These are phyloP conservation scores for Curvularia eragrostidis DNA, from an alignment of 2,329 filamentous ascomycete species.

Conservation along the genomic window DNA sequence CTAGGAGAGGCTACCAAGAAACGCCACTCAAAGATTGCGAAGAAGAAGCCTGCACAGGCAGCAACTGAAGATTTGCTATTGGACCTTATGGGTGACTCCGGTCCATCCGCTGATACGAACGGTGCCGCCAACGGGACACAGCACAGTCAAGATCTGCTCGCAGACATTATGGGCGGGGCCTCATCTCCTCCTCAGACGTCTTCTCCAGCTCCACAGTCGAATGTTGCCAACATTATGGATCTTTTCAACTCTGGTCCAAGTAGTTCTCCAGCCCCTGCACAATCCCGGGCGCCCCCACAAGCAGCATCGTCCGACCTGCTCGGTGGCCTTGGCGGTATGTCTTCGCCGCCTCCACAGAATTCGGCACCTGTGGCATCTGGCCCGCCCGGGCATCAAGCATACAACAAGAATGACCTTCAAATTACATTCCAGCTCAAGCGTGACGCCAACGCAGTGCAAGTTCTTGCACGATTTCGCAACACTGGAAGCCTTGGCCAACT, in stretches of 20 bases:
- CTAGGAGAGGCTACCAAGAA: constrained; percentile 75
- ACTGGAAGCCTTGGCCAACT: constrained; percentile 69
- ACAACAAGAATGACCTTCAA: constrained; percentile 83
- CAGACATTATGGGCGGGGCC: constrained; percentile 80
- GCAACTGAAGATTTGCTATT: constrained; percentile 90
- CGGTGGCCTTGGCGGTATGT: constrained; percentile 53
- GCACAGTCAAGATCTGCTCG: constrained; percentile 80
- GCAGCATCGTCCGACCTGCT: constrained; percentile 52
- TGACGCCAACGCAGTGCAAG: constrained; percentile 79
- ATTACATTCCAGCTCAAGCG: constrained; percentile 85
- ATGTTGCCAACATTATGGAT: constrained; percentile 79
- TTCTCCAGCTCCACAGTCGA: constrained; percentile 47
- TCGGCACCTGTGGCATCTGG: constrained; percentile 49
- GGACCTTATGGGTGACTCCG: constrained; percentile 87
- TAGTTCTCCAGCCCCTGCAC: constrained; percentile 45
- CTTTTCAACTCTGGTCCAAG: constrained; percentile 69
- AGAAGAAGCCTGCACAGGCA: constrained; percentile 77
- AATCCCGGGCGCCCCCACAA: constrained; percentile 50
- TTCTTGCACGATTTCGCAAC: constrained; percentile 85
- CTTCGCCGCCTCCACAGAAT: constrained; percentile 58
- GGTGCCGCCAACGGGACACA: constrained; percentile 63
- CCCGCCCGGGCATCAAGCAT: constrained; percentile 70
- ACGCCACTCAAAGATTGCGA: constrained; percentile 61
- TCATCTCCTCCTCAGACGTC: constrained; percentile 55
- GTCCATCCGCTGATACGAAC: constrained; percentile 62